phyloP scores from a whole-genome alignment of 169 alveolate genomes.

The Plasmodium adleri region DNA sequence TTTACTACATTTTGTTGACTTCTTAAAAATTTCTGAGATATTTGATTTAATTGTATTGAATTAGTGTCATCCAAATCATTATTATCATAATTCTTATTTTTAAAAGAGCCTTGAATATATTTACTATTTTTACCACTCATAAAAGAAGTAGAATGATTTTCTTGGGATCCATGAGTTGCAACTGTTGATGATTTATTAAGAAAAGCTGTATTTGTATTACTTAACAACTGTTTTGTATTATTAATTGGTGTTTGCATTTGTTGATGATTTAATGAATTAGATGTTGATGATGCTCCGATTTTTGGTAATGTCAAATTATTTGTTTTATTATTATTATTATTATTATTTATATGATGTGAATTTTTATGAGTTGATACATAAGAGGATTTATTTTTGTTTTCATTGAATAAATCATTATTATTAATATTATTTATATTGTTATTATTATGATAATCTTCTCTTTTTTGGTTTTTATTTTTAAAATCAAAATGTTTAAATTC shows the following conservation, averaged over 20 bases:
- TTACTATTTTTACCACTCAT: constrained; percentile 30
- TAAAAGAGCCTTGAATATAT: constrained; percentile 32
- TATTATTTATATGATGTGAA: constrained; percentile 20
- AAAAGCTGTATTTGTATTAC: constrained; percentile 18
- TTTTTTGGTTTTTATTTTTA: constrained; percentile 42
- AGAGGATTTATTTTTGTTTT: constrained; percentile 14
- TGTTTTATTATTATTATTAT: constrained; percentile 27
- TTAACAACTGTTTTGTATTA: constrained; percentile 24
- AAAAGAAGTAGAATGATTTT: constrained; percentile 14
- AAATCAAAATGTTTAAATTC: constrained; percentile 49
- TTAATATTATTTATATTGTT: too few relatives aligned
- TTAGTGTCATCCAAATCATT: constrained; percentile 46
- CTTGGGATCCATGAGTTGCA: constrained; percentile 8
- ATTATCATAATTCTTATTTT: constrained; percentile 55
- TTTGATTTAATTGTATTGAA: constrained; percentile 46
- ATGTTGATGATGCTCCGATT: constrained; percentile 17
- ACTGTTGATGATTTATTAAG: constrained; percentile 23
- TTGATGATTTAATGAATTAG: constrained; percentile 8
- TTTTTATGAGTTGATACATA: constrained; percentile 28
- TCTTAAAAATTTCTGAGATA: constrained; percentile 60
- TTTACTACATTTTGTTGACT: constrained; percentile 26
- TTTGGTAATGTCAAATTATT: constrained; percentile 44
- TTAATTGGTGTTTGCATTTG: constrained; percentile 13
- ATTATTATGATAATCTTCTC: constrained; percentile 35
- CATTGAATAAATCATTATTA: constrained; percentile 28